Conservation (phyloP, 345 rosid genomes). For the Durio zibethinus region DNA sequence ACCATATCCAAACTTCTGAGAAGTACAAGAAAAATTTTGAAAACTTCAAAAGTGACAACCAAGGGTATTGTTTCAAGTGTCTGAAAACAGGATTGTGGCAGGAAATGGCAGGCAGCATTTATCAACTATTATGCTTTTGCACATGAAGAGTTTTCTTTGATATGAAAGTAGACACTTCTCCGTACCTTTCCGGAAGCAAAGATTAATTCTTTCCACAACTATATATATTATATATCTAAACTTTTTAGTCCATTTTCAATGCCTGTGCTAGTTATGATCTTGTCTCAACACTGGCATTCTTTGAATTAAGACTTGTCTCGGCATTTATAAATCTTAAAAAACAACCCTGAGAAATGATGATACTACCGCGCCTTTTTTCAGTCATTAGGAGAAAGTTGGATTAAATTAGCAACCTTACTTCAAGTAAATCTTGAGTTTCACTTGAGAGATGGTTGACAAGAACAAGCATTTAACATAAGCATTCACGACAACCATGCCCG, state of each 20-base stretch:
- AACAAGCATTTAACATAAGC: background rate
- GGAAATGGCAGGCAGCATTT: background rate
- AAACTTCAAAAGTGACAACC: no score
- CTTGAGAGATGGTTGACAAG: background rate
- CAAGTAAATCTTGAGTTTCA: background rate
- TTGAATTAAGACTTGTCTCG: background rate
- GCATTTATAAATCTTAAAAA: no score
- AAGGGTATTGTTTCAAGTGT: conserved; percentile 14
- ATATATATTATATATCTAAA: background rate
- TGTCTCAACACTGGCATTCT: no score
- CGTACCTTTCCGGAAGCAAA: background rate
- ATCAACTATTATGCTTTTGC: background rate
- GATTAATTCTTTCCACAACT: background rate
- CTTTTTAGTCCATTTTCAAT: no score
- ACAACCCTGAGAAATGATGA: no score
- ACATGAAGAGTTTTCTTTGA: background rate
- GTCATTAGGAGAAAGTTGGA: no score
- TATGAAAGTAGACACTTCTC: background rate
- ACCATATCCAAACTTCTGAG: conserved; percentile 22
- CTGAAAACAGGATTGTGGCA: background rate
- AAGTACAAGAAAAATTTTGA: background rate
- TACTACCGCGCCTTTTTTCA: no score
- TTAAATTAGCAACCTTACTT: background rate
- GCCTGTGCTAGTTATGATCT: no score
- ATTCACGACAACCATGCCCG: background rate